Evolutionary conservation across 2,329 filamentous ascomycete species (phyloP).

Genomic region (Apiospora arundinis): DNA sequence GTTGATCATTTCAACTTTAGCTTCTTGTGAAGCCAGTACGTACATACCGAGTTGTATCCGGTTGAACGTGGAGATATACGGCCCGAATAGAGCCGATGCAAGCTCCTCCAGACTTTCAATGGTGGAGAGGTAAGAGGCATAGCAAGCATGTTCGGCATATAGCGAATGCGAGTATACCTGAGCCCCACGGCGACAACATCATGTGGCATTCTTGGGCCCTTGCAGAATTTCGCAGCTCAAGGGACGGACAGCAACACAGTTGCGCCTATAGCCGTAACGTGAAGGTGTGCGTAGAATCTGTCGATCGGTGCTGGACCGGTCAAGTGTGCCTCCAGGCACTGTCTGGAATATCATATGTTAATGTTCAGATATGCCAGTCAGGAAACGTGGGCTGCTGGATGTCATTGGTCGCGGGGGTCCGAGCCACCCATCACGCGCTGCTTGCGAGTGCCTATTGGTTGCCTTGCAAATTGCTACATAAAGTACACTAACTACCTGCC

Average conservation of each 20-base stretch:
- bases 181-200: slow-evolving; percentile 3
- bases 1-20: background rate
- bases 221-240: background rate
- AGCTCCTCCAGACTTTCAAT: background rate
- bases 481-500: too few relatives aligned
- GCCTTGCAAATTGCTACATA: background rate
- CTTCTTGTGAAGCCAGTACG: background rate
- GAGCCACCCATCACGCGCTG: background rate
- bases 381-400: background rate
- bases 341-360: background rate
- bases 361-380: background rate
- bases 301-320: background rate
- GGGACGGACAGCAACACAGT: background rate
- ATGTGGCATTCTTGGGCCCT: background rate
- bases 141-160: background rate
- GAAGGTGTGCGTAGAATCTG: background rate
- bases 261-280: background rate
- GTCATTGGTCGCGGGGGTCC: background rate
- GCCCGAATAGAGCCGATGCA: background rate
- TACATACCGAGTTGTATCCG: background rate
- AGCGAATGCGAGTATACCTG: background rate
- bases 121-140: slow-evolving; percentile 4
- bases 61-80: background rate
- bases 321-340: background rate
- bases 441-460: background rate